phyloP scores from a whole-genome alignment of 1,139 yeast species.

The Kodamaea sp. region DNA sequence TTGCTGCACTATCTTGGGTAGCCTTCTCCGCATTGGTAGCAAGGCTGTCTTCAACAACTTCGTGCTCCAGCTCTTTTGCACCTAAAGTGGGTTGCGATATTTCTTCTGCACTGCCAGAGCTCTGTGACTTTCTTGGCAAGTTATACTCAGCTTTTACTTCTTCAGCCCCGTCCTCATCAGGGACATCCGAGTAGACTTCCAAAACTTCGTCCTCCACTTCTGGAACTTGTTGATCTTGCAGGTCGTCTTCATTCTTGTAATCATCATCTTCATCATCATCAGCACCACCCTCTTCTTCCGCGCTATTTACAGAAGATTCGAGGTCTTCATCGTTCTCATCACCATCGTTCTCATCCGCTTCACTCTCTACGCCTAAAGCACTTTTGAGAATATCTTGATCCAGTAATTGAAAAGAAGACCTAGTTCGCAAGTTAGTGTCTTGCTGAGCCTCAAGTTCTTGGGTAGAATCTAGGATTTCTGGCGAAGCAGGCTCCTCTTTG shows the following conservation, averaged over 20 bases:
- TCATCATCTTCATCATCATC: constrained; percentile 5
- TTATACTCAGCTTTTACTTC: no score
- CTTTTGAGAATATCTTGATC: background rate
- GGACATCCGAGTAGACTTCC: no score
- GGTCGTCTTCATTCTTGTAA: background rate
- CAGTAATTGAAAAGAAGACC: background rate
- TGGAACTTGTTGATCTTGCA: no score
- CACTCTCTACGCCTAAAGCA: background rate
- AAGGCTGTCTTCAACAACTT: no score
- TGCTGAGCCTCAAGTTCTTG: background rate
- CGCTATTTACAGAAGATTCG: background rate
- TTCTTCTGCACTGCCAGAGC: no score
- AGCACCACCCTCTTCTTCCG: constrained; percentile 1
- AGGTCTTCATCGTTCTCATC: constrained; percentile 8
- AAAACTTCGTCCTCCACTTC: no score
- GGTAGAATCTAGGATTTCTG: background rate
- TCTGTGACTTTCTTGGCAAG: no score
- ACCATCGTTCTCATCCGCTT: constrained; percentile 6
- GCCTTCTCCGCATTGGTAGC: no score
- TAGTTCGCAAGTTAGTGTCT: background rate
- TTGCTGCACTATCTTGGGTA: no score
- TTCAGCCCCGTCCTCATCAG: no score
- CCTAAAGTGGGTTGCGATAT: no score
- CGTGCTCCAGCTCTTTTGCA: no score
- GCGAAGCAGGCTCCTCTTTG: background rate